A percentile compares a stretch with the other conserved stretches of the same genome.
Conservation (phyloP, 2,329 filamentous ascomycete genomes). For the Fusarium oligoseptatum region DNA sequence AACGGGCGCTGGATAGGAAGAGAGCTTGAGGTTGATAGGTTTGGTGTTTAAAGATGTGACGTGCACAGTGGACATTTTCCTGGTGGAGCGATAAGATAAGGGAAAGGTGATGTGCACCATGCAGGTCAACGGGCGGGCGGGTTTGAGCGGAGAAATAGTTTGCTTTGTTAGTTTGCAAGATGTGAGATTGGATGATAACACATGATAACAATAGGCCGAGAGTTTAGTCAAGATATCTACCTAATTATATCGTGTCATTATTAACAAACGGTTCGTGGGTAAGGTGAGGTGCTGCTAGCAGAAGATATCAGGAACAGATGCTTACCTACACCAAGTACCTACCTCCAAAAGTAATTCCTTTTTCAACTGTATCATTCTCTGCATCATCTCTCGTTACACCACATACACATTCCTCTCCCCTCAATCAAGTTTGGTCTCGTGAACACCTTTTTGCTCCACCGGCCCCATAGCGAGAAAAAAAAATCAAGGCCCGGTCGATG, state of each 20-base stretch:
- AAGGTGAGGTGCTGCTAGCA: neutral
- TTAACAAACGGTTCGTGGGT: neutral
- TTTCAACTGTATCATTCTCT: neutral
- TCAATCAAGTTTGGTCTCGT: constrained; percentile 29
- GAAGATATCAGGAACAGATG: neutral
- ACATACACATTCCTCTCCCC: constrained; percentile 4
- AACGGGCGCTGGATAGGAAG: neutral
- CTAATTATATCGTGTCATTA: neutral
- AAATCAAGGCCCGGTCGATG: constrained; percentile 20
- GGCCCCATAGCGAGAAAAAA: constrained; percentile 35
- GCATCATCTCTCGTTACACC: neutral
- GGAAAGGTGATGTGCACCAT: neutral
- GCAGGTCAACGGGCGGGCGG: neutral
- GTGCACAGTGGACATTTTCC: constrained; percentile 20
- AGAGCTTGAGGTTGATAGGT: too few relatives aligned
- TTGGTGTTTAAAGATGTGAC: constrained; percentile 21
- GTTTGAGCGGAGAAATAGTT: neutral
- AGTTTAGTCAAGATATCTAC: neutral
- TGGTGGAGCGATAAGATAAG: constrained; percentile 33
- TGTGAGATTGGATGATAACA: constrained; percentile 1
- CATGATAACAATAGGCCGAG: neutral
- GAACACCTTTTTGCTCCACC: constrained; percentile 24
- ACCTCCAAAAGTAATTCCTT: neutral
- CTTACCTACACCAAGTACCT: neutral
- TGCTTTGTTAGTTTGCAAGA: neutral